phyloP scores from a whole-genome alignment of 2,329 filamentous ascomycete genomes.

The Trichoderma pleuroti region DNA sequence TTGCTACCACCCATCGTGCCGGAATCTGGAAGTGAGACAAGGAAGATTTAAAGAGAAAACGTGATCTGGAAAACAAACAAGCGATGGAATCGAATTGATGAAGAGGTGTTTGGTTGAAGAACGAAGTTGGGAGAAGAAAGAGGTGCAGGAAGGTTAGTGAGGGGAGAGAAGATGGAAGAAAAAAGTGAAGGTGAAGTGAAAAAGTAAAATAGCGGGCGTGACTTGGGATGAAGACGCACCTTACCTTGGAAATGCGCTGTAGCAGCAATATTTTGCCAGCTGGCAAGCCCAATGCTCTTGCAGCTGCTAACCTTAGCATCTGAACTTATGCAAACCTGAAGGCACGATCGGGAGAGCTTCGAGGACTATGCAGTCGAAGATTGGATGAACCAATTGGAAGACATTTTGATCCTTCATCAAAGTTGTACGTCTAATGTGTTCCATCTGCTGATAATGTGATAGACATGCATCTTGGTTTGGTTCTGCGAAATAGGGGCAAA shows the following conservation, averaged over 20 bases:
- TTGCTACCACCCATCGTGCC: slow-evolving; percentile 21
- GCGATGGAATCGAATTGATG: neutral
- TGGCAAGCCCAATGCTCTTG: slow-evolving; percentile 8
- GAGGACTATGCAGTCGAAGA: neutral
- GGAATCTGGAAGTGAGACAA: neutral
- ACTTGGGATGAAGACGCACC: slow-evolving; percentile 1
- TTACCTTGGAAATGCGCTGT: neutral
- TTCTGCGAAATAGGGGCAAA: neutral
- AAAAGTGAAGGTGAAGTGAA: neutral
- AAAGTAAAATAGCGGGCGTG: neutral
- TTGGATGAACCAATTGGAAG: no score
- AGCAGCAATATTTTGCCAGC: slow-evolving; percentile 12
- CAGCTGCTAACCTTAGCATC: neutral
- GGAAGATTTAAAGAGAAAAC: neutral
- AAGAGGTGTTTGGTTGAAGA: neutral
- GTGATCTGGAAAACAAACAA: neutral
- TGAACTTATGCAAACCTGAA: neutral
- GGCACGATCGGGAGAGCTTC: neutral
- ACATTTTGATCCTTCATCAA: neutral
- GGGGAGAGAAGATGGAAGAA: neutral
- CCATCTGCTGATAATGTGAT: neutral
- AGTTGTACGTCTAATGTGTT: neutral
- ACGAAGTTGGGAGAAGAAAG: neutral
- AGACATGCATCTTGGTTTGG: neutral
- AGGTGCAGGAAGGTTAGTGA: no score